phyloP scores from a whole-genome alignment of 2,329 filamentous ascomycete genomes.

The Aspergillus hortae region DNA sequence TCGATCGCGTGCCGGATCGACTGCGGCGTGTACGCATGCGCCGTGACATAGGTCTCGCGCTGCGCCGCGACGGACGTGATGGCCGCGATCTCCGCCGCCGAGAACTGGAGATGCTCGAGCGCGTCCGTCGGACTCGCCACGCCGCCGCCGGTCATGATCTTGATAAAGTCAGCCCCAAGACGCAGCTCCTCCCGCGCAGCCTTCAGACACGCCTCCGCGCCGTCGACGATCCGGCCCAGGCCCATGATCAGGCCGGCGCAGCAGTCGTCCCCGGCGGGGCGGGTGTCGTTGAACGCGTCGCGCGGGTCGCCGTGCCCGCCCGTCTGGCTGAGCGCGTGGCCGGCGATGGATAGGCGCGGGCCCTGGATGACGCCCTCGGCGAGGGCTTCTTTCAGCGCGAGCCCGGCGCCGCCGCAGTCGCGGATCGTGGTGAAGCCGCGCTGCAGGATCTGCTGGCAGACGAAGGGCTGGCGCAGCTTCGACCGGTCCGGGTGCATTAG shows the following conservation, averaged over 20 bases:
- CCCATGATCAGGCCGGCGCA: conserved; percentile 40
- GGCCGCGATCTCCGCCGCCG: conserved; percentile 51
- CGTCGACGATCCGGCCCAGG: conserved; percentile 45
- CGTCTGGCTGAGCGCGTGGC: conserved; percentile 53
- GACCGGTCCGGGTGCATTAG: conserved; percentile 26
- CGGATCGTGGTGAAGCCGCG: conserved; percentile 58
- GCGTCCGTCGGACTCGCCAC: conserved; percentile 54
- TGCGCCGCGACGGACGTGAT: conserved; percentile 49
- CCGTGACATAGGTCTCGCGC: conserved; percentile 52
- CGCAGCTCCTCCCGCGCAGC: conserved; percentile 53
- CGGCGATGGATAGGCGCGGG: conserved; percentile 53
- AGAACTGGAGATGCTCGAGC: conserved; percentile 53
- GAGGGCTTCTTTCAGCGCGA: conserved; percentile 46
- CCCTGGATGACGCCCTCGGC: conserved; percentile 52
- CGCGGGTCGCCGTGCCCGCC: conserved; percentile 55
- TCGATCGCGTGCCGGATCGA: conserved; percentile 53
- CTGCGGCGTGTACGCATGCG: conserved; percentile 54
- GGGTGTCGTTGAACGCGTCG: conserved; percentile 33
- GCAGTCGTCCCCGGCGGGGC: conserved; percentile 25
- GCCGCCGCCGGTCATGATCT: conserved; percentile 58
- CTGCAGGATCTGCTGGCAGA: conserved; percentile 44
- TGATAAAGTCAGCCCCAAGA: conserved; percentile 56
- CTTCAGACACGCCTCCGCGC: conserved; percentile 52
- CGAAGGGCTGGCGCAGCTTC: conserved; percentile 10
- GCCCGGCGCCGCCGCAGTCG: conserved; percentile 54